Conservation (phyloP, 2,329 filamentous ascomycete species). For the Aspergillus ruber region DNA sequence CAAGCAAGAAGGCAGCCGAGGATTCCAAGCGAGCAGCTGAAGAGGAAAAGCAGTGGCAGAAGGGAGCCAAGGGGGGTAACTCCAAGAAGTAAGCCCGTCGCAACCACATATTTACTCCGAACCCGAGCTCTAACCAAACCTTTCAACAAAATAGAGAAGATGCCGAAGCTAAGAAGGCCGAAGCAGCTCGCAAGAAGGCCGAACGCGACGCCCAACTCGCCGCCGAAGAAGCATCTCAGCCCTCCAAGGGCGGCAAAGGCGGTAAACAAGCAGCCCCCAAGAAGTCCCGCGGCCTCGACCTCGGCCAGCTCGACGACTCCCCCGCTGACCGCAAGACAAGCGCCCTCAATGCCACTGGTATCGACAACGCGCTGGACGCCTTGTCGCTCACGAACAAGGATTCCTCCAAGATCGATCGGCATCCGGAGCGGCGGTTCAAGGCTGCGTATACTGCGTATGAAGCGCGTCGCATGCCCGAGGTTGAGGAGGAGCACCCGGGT, state of each 20-base stretch:
- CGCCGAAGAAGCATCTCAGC: conserved; percentile 69
- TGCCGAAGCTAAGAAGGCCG: conserved; percentile 75
- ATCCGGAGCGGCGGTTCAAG: conserved; percentile 81
- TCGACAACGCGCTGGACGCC: conserved; percentile 89
- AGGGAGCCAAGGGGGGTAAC: conserved; percentile 70
- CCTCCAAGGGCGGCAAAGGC: conserved; percentile 46
- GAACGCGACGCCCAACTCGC: conserved; percentile 77
- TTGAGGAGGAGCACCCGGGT: conserved; percentile 75
- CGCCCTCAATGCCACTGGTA: conserved; percentile 73
- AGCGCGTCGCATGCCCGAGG: conserved; percentile 73
- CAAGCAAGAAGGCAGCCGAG: conserved; percentile 67
- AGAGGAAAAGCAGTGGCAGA: conserved; percentile 73
- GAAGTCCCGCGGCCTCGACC: conserved; percentile 59
- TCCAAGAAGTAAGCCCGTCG: conserved; percentile 69
- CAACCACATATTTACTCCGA: not conserved
- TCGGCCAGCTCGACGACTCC: conserved; percentile 66
- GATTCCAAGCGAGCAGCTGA: conserved; percentile 58
- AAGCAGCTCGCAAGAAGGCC: conserved; percentile 80
- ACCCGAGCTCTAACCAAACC: not conserved
- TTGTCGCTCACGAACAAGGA: conserved; percentile 59
- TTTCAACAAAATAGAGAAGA: conserved; percentile 59
- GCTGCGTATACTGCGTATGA: conserved; percentile 79
- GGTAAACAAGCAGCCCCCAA: conserved; percentile 47
- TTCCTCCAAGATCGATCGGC: conserved; percentile 69
- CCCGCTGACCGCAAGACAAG: conserved; percentile 44